Evolutionary conservation across 257 asterid species (phyloP).

Genomic region (Solanum ahanhuiri): DNA sequence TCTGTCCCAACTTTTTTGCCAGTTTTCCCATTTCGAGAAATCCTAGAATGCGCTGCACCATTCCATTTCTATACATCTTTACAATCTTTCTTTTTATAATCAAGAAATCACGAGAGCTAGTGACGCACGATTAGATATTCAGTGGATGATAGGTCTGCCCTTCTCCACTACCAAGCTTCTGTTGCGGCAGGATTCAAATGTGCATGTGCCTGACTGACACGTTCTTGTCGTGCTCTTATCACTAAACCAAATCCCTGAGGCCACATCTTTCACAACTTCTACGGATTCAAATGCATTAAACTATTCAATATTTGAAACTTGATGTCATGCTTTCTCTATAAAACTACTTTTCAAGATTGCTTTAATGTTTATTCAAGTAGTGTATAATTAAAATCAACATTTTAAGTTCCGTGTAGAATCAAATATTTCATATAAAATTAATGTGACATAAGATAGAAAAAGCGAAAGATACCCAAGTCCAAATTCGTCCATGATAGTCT

Average conservation of each 20-base stretch:
- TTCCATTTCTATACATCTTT: neutral
- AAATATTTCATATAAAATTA: neutral
- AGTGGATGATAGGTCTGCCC: neutral
- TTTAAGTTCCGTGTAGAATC: neutral
- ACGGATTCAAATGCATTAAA: neutral
- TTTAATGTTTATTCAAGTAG: neutral
- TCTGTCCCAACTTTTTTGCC: neutral
- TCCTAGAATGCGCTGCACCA: neutral
- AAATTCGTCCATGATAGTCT: constrained; percentile 84
- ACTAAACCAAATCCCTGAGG: neutral
- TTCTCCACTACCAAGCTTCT: neutral
- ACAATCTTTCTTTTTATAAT: neutral
- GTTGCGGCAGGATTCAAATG: neutral
- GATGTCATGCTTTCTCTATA: neutral
- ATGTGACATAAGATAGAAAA: neutral
- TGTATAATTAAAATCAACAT: neutral
- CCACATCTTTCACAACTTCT: neutral
- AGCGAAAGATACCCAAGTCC: constrained; percentile 60
- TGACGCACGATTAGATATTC: neutral
- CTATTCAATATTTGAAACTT: neutral
- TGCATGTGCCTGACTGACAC: neutral
- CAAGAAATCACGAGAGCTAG: neutral
- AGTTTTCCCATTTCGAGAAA: neutral
- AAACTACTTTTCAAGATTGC: neutral
- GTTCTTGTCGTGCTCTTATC: neutral